Evolutionary conservation across 257 asterid genomes (phyloP), one percentile per base, ranked within the genome.

Genomic region (Forsythia suspensa): DNA sequence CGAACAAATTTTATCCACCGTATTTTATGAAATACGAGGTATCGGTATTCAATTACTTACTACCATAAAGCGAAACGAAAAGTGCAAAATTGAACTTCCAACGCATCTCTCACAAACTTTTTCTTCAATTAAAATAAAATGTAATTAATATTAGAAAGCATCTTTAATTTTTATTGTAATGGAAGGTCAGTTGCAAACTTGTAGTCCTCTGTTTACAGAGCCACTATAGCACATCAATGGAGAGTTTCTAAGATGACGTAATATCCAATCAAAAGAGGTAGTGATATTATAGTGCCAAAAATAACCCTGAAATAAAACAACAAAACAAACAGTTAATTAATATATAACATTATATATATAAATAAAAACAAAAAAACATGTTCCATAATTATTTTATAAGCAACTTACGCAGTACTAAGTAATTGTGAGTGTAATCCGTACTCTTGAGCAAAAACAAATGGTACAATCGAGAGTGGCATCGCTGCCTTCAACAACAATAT

Each of bases 361-460:
- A 7, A 5, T 39, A 42, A 18, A 71, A 34, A 44, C 41, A 29
- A 10, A 12, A 40, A 0, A 52, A 52, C 0, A 52, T 13, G 18
- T 59, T 59, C 12, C 5, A 59, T 59, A 59, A 59, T 59, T 59
- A 59, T 16, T 63, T 29, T 10, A 24, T 29, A 9, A 63, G 70
- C 70, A 63, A 85, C 96, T 88, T 79, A 91, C 92, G 87, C 87
- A 2, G 94, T 82, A 73, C 96, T 87, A 29, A 89, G 89, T 37
- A 91, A 85, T 3, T 82, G 65, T 1, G 91, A 89, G 42, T 91
- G 96, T 48, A 91, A 75, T 12, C 89, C 90, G 36, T 91, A 89
- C 73, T 91, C 92, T 72, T 86, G 83, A 40, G 90, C 91, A 59
- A 82, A 91, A 1, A 88, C 85, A 37, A 91, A 91, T 8, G 96